Conservation (phyloP, 192 early-diverging fungal genomes). For the Fimicolochytrium jonesii region DNA sequence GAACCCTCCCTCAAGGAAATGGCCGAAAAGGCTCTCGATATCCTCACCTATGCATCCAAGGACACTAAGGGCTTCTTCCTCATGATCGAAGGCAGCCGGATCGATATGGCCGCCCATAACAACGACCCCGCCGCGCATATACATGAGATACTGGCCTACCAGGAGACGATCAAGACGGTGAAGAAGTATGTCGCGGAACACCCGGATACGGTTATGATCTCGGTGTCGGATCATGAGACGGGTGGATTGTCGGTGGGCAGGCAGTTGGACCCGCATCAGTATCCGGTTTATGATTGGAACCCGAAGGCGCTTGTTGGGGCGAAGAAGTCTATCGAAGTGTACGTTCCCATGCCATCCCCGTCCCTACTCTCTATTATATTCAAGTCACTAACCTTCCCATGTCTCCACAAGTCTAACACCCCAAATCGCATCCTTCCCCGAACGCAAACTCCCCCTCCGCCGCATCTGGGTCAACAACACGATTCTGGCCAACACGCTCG, state of each 20-base stretch:
- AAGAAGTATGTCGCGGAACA: conserved; percentile 74
- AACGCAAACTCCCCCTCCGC: too few species aligned
- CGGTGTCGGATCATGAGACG: conserved; percentile 91
- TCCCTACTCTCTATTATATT: too few species aligned
- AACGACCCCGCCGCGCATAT: conserved; percentile 93
- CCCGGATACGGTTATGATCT: conserved; percentile 86
- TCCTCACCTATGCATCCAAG: conserved; percentile 46
- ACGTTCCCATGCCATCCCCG: too few species aligned
- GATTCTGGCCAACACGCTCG: too few species aligned
- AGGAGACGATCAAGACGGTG: conserved; percentile 67
- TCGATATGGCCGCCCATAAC: conserved; percentile 96
- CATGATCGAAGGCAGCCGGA: conserved; percentile 95
- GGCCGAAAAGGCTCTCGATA: conserved; percentile 73
- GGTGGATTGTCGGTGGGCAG: conserved; percentile 84
- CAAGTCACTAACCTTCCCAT: too few species aligned
- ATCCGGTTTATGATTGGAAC: conserved; percentile 81
- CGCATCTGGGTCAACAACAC: too few species aligned
- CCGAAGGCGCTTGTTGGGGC: conserved; percentile 71
- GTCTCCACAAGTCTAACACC: too few species aligned
- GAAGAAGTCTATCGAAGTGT: conserved; percentile 54
- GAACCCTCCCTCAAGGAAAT: conserved; percentile 85
- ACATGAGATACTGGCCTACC: conserved; percentile 88
- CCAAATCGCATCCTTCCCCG: too few species aligned
- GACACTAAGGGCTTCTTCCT: conserved; percentile 79
- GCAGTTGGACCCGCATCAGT: conserved; percentile 56